These are phyloP conservation scores for Rhodomyrtus psidioides DNA, from an alignment of 441 rosid species.

Conservation along the genomic window DNA sequence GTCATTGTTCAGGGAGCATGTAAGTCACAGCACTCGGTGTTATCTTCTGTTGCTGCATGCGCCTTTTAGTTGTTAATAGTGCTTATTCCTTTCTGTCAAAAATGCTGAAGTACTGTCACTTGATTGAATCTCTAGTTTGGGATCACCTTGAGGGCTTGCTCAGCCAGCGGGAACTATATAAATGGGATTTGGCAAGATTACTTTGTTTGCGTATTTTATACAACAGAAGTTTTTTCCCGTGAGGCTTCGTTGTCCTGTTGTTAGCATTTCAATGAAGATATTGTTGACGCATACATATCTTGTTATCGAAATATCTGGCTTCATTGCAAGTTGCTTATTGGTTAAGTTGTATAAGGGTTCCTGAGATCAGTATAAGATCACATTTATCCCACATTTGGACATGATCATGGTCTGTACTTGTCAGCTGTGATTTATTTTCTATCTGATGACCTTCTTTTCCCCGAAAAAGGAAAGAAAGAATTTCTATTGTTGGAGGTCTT, in stretches of 20 bases:
- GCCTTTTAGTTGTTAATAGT: neutral
- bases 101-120: neutral
- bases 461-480: neutral
- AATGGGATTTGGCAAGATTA: neutral
- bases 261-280: neutral
- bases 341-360: neutral
- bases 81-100: neutral
- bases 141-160: neutral
- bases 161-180: neutral
- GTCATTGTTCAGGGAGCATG: conserved; percentile 74
- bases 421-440: neutral
- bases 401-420: neutral
- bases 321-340: neutral
- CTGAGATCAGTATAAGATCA: neutral
- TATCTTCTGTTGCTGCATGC: neutral
- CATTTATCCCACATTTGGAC: neutral
- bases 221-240: neutral
- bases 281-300: neutral
- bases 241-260: neutral
- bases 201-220: neutral
- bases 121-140: neutral
- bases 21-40: conserved; percentile 29
- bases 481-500: neutral
- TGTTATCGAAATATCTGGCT: neutral
- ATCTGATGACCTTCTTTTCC: neutral